Base-by-base conservation (phyloP, 495 filamentous ascomycete genomes). In the Choiromyces venosus region DNA sequence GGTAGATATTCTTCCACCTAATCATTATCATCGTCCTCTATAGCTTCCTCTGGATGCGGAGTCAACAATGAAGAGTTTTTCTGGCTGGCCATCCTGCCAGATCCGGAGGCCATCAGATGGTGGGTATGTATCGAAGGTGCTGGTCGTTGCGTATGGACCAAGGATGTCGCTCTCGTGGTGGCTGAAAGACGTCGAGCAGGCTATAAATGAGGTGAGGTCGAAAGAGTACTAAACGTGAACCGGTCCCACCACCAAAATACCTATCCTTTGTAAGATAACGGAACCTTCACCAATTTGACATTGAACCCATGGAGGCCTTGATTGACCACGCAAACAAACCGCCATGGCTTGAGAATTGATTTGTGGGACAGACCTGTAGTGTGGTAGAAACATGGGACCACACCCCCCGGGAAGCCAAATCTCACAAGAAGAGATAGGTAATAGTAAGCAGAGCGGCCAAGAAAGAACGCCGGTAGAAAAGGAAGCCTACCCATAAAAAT, bases 391-490 rank as follows among this genome's bases (percentile, higher is more conserved):
- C 93, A 84, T 37, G 86, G 89, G 61, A 97, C 87, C 71, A 94
- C 84, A 38, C 94, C 95, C 14, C 92, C 93, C 71, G 96, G 88
- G 68, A 97, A 89, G 72, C 90, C 92, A 72, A 99, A 88, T 80
- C 93, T 94, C 83, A 97, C 91, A 19, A 87, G 86, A 82, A 91
- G 91, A 76, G 96, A 94, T 10, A 99, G 87, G 42, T 95, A 89
- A 93, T 94, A 97, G 86, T 99, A 98, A 65, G 96, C 91, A 1
- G 90, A 93, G 61, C 95, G 94, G 71, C 95, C 95, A 6, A 97
- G 89, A 39, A 96, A 85, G 83, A 96, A 99, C 21, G 87, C 6
- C 90, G 89, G 82, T 97, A 96, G 70, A 86, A 86, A 82, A 97
- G 97, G 81, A 90, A 91, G 71, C 87, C 81, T 16, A 90, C 89